Conservation (phyloP, 305 asterid genomes). For the Solanum hybrid region DNA sequence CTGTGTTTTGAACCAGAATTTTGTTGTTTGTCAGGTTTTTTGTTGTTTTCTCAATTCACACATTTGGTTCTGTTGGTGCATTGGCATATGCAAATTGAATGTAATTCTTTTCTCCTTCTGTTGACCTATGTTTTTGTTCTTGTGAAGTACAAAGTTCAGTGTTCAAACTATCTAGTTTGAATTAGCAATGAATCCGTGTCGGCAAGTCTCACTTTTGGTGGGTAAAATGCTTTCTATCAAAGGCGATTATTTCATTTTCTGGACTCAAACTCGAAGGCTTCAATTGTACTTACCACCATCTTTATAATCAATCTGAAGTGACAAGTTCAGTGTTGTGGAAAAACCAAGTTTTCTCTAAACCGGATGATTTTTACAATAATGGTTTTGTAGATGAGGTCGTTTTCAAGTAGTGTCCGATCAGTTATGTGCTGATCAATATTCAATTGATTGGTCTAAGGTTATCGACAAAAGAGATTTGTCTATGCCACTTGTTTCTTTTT, state of each 20-base stretch:
- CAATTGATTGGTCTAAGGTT: neutral
- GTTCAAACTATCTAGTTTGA: neutral
- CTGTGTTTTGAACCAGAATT: neutral
- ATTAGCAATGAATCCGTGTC: neutral
- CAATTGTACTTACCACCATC: neutral
- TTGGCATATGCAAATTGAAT: neutral
- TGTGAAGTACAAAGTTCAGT: neutral
- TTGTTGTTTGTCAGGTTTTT: neutral
- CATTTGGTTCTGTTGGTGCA: neutral
- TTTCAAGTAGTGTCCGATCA: neutral
- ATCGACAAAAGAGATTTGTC: neutral
- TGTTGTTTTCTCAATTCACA: neutral
- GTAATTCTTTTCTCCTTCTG: neutral
- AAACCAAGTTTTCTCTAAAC: neutral
- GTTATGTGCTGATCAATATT: neutral
- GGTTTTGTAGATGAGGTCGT: neutral
- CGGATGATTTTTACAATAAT: neutral
- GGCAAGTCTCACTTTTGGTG: neutral
- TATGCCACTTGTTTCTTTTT: neutral
- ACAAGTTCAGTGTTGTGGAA: neutral
- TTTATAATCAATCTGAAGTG: neutral
- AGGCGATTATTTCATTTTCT: neutral
- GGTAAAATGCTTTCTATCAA: neutral
- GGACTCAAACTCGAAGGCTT: neutral
- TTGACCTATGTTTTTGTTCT: neutral